phyloP scores from a whole-genome alignment of 176 grass and related monocot species.

The Paspalum vaginatum region DNA sequence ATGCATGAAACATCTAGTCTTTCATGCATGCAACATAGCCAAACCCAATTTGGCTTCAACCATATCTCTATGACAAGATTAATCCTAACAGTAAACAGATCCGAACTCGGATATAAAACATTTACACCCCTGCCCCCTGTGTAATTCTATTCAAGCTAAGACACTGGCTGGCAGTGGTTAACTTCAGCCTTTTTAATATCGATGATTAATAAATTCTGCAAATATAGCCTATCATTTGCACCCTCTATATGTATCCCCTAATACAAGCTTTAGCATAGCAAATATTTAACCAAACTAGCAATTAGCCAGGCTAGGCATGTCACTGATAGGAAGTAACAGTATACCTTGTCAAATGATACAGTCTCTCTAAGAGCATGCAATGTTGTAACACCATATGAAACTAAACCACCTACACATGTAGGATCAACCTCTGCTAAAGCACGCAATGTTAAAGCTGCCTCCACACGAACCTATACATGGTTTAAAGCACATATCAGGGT shows the following conservation, averaged over 20 bases:
- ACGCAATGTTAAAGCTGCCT: conserved; percentile 93
- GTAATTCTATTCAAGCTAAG: not conserved
- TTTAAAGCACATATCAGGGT: conserved; percentile 38
- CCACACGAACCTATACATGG: conserved; percentile 78
- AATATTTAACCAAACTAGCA: conserved; percentile 26
- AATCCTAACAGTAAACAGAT: too few relatives aligned
- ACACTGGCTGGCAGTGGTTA: not conserved
- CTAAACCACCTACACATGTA: conserved; percentile 96
- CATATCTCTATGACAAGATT: too few relatives aligned
- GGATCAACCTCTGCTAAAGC: conserved; percentile 98
- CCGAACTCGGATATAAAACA: too few relatives aligned
- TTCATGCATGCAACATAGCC: too few relatives aligned
- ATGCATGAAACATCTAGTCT: too few relatives aligned
- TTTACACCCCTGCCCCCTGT: too few relatives aligned
- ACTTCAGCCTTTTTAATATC: conserved; percentile 12
- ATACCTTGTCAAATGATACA: conserved; percentile 91
- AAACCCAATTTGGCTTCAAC: too few relatives aligned
- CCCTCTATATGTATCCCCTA: not conserved
- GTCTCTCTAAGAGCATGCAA: conserved; percentile 89
- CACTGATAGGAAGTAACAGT: conserved; percentile 9
- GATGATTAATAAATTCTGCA: not conserved
- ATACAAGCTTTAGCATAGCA: not conserved
- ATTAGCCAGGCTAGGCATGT: conserved; percentile 4
- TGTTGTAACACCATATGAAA: conserved; percentile 93
- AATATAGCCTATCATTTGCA: not conserved